Conservation (phyloP, 139 green algal species). For the Volvox africanus region DNA sequence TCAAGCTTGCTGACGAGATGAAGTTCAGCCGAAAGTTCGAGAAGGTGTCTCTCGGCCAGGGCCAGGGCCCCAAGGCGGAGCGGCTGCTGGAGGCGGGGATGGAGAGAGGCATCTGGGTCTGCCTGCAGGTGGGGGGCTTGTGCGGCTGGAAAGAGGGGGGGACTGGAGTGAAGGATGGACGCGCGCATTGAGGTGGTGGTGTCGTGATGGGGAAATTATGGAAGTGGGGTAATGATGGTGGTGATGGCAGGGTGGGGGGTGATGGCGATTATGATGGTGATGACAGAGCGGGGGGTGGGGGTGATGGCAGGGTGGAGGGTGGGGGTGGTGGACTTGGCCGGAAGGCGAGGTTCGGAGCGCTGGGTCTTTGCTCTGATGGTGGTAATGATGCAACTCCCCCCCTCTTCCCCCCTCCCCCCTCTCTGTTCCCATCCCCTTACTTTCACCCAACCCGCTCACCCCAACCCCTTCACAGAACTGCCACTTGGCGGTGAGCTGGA, state of each 20-base stretch:
- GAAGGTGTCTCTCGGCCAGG: slow-evolving; percentile 87
- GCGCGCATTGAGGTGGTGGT: too few relatives aligned
- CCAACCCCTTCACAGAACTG: slow-evolving; percentile 69
- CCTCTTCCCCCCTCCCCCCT: not conserved
- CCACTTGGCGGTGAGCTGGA: slow-evolving; percentile 84
- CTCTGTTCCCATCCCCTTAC: not conserved
- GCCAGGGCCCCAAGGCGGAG: slow-evolving; percentile 87
- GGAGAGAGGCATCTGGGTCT: slow-evolving; percentile 82
- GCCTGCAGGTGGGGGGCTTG: slow-evolving; percentile 61
- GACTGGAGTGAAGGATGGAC: not conserved
- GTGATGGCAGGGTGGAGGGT: not conserved
- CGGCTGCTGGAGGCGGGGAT: slow-evolving; percentile 75
- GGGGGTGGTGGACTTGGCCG: too few relatives aligned
- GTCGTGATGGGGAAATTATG: too few relatives aligned
- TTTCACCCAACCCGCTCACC: not conserved
- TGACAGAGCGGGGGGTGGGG: not conserved
- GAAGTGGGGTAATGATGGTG: not conserved
- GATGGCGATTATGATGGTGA: not conserved
- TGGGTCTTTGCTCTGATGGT: not conserved
- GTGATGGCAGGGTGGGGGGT: not conserved
- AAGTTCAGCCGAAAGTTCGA: slow-evolving; percentile 87
- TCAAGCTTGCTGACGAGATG: slow-evolving; percentile 89
- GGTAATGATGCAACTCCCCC: not conserved
- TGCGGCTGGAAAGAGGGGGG: not conserved
- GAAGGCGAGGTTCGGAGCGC: too few relatives aligned